These are phyloP conservation scores for Corylus avellana DNA, from an alignment of 306 rosid genomes.

Conservation along the genomic window DNA sequence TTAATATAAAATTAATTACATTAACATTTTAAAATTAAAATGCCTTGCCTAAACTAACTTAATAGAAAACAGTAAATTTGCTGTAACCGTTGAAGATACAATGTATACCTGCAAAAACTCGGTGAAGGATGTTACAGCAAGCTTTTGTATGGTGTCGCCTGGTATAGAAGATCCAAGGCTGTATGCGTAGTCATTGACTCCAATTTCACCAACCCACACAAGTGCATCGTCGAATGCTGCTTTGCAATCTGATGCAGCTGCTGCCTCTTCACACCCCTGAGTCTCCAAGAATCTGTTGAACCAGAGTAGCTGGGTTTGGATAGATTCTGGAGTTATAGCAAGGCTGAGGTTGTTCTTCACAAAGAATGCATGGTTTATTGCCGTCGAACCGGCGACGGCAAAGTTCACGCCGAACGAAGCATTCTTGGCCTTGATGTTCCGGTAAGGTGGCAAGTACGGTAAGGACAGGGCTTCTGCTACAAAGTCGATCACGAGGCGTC, in stretches of 20 bases:
- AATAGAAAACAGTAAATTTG: too few species aligned
- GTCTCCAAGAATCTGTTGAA: slow-evolving; percentile 58
- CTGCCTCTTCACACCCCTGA: slow-evolving; percentile 41
- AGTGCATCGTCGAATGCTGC: slow-evolving; percentile 58
- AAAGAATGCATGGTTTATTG: slow-evolving; percentile 75
- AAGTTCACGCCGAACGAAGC: slow-evolving; percentile 70
- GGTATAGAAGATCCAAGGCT: slow-evolving; percentile 65
- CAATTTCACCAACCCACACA: slow-evolving; percentile 97
- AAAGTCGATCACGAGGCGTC: slow-evolving; percentile 86
- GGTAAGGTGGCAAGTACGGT: slow-evolving; percentile 72
- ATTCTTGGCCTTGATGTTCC: slow-evolving; percentile 22
- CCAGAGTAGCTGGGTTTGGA: slow-evolving; percentile 79
- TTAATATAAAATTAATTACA: too few species aligned
- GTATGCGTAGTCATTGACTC: slow-evolving; percentile 95
- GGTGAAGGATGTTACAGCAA: slow-evolving; percentile 50
- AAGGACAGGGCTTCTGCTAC: slow-evolving; percentile 67
- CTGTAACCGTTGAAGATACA: neutral
- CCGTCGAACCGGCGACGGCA: slow-evolving; percentile 91
- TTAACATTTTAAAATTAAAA: too few species aligned
- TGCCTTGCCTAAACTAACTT: too few species aligned
- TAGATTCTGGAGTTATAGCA: slow-evolving; percentile 68
- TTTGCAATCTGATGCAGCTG: slow-evolving; percentile 33
- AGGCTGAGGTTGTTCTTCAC: slow-evolving; percentile 72
- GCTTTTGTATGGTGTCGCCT: slow-evolving; percentile 53
- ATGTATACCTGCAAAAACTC: slow-evolving; percentile 54